Evolutionary conservation across 345 rosid species (phyloP).

Genomic region (Euphorbia pulcherrima): DNA sequence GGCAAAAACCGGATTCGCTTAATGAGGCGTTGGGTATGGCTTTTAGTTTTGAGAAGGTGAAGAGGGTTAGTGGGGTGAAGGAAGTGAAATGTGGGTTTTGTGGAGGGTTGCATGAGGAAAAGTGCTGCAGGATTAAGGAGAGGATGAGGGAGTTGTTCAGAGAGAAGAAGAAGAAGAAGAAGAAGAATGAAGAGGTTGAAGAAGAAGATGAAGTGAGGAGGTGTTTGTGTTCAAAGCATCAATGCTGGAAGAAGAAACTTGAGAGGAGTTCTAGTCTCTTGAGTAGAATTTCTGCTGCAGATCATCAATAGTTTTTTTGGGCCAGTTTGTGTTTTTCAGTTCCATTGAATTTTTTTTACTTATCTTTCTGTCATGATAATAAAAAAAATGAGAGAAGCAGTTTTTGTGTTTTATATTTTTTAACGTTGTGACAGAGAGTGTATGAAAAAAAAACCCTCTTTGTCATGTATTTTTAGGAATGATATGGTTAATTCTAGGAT

Average conservation of each 20-base stretch:
- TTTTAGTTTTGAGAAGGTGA: conserved; percentile 31
- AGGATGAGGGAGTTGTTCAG: conserved; percentile 29
- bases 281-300: conserved; percentile 12
- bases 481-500: too few relatives aligned
- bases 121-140: conserved; percentile 19
- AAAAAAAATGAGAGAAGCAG: too few relatives aligned
- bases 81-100: conserved; percentile 29
- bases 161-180: background rate
- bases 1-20: conserved; percentile 27
- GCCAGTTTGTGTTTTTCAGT: background rate
- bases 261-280: conserved; percentile 21
- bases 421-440: too few relatives aligned
- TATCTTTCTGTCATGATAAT: background rate
- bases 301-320: background rate
- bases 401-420: too few relatives aligned
- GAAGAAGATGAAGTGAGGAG: too few relatives aligned
- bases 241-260: conserved; percentile 35
- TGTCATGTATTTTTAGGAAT: too few relatives aligned
- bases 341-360: too few relatives aligned
- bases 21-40: conserved; percentile 35
- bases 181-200: too few relatives aligned
- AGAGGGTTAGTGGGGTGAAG: conserved; percentile 15
- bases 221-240: conserved; percentile 37
- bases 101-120: conserved; percentile 28
- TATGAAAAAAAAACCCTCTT: too few relatives aligned